Evolutionary conservation across 805 yeast genomes (phyloP).

Genomic region (Yarrowia bubula): DNA sequence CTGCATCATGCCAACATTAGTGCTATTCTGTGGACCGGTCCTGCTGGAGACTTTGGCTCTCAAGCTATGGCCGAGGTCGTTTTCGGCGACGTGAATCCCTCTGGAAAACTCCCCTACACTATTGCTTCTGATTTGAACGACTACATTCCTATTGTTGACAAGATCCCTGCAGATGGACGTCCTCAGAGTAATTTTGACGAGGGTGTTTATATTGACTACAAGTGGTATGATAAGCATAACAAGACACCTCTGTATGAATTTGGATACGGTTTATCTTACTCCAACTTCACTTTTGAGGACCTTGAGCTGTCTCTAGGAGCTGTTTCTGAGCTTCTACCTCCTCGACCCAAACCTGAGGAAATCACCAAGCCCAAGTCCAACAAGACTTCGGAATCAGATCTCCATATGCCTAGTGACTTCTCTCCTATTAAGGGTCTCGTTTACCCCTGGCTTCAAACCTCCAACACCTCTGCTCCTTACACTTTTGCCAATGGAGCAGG

Average conservation of each 20-base stretch:
- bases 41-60: slow-evolving; percentile 57
- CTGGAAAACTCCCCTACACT: slow-evolving; percentile 63
- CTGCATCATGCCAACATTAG: slow-evolving; percentile 58
- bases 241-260: slow-evolving; percentile 61
- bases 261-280: slow-evolving; percentile 60
- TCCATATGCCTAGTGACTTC: slow-evolving; percentile 51
- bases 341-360: slow-evolving; percentile 34
- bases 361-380: background rate
- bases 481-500: background rate
- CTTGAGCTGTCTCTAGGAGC: slow-evolving; percentile 46
- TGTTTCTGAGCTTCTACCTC: slow-evolving; percentile 46
- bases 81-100: slow-evolving; percentile 61
- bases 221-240: slow-evolving; percentile 55
- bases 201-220: slow-evolving; percentile 54
- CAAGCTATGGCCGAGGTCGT: slow-evolving; percentile 56
- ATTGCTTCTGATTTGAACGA: slow-evolving; percentile 52
- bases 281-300: slow-evolving; percentile 42
- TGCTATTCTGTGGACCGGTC: slow-evolving; percentile 55
- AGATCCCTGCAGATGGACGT: slow-evolving; percentile 39
- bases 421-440: slow-evolving; percentile 55
- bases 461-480: background rate
- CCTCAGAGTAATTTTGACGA: slow-evolving; percentile 42
- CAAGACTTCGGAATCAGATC: slow-evolving; percentile 41
- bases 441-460: slow-evolving; percentile 44
- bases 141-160: slow-evolving; percentile 49